Base-by-base conservation (phyloP, 306 rosid species). In the Astragalus glycyphyllos region DNA sequence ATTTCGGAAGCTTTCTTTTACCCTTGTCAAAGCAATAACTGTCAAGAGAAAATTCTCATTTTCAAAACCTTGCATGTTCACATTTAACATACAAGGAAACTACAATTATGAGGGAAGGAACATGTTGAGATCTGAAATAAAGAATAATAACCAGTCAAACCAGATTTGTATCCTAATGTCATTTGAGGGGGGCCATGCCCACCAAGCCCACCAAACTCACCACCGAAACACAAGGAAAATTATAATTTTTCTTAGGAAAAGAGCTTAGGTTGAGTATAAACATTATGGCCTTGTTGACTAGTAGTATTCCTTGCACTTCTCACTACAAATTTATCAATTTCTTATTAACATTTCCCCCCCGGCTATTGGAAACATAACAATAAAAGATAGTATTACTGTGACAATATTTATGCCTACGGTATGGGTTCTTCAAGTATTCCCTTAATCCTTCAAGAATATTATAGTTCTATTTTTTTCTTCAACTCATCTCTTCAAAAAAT, bases 1-100 rank as follows among this genome's bases (percentile, higher is more conserved):
- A 71, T 87, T 91, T 77, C 40, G 73, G 54, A 91, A 79, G 71
- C 80, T 78, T n/a, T 14, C 74, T 67, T 85, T 91, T 15, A 91
- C 15, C 46, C 20, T 60, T 71, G 23, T 72, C 87, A 91, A 75
- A 71, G 89, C 89, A 79, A 86, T 86, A 75, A 84, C 97, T 91
- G 84, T 66, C 55, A 54, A 82, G 65, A 75, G 73, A 76, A 55
- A 50, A 17, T 70, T 26, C 44, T 42, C 37, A 67, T 26, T 69
- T 59, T 63, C 75, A 77, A 83, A 72, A 62, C 66, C 65, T 58
- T 55, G 23, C 23, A 62, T 20, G 41, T 29, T 13, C 59, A 59
- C 2, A 4, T 46, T 37, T 67, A 51, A 41, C 42, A 67, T 44
- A 35, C 56, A 32, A 58, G 35, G 4, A 4, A 62, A 37, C 35